These are phyloP conservation scores for Asterionellopsis glacialis DNA, from an alignment of 108 stramenopile genomes.

Conservation along the genomic window DNA sequence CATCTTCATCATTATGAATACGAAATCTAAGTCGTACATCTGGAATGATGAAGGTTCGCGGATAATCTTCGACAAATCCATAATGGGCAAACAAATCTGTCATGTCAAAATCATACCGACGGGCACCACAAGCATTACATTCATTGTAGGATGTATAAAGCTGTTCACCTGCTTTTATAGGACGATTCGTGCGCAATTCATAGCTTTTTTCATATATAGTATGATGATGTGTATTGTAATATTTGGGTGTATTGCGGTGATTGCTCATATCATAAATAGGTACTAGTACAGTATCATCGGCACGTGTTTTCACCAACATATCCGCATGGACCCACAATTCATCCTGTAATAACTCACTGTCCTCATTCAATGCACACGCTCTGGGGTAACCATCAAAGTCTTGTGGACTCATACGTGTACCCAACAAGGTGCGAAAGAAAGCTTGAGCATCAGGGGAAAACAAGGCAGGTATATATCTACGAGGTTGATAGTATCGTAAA, in stretches of 20 bases:
- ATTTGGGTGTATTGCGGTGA: constrained; percentile 8
- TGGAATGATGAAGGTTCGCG: constrained; percentile 16
- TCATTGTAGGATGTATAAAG: constrained; percentile 66
- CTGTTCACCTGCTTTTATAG: constrained; percentile 55
- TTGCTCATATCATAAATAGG: constrained; percentile 18
- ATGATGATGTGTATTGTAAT: background rate
- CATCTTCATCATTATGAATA: too few relatives aligned
- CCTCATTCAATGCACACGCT: too few relatives aligned
- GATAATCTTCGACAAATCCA: constrained; percentile 77
- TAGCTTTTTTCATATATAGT: constrained; percentile 15
- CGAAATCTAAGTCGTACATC: too few relatives aligned
- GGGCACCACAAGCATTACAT: constrained; percentile 39
- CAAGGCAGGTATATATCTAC: too few relatives aligned
- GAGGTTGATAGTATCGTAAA: too few relatives aligned
- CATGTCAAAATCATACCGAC: constrained; percentile 40
- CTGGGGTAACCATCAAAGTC: too few relatives aligned
- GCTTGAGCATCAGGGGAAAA: too few relatives aligned
- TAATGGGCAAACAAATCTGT: constrained; percentile 60
- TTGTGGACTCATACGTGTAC: too few relatives aligned
- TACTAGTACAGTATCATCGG: background rate
- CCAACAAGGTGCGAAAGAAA: too few relatives aligned
- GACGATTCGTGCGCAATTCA: constrained; percentile 23
- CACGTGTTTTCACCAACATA: too few relatives aligned
- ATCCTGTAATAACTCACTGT: too few relatives aligned
- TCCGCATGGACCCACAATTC: too few relatives aligned